Evolutionary conservation across 306 rosid species (phyloP).

Genomic region (Abrus pulchellus): DNA sequence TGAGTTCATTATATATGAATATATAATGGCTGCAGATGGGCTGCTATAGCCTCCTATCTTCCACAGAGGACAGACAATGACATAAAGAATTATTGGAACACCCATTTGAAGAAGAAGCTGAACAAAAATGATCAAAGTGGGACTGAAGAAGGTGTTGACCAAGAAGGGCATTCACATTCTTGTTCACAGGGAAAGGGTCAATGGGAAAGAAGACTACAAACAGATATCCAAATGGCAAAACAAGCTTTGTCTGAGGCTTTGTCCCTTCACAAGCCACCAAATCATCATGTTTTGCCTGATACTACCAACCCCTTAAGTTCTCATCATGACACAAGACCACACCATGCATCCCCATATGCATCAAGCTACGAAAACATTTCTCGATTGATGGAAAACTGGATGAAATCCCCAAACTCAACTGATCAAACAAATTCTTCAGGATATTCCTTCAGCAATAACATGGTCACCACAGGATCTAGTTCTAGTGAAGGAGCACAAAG

Average conservation of each 20-base stretch:
- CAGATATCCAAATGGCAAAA: slow-evolving; percentile 88
- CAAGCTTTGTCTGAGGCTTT: slow-evolving; percentile 88
- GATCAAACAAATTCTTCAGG: slow-evolving; percentile 41
- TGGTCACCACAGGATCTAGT: slow-evolving; percentile 47
- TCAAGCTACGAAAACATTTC: slow-evolving; percentile 86
- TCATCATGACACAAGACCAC: neutral
- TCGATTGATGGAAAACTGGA: slow-evolving; percentile 77
- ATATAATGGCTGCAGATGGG: slow-evolving; percentile 63
- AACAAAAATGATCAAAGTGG: slow-evolving; percentile 44
- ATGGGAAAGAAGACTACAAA: slow-evolving; percentile 96
- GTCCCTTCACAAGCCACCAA: slow-evolving; percentile 62
- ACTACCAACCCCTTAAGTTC: slow-evolving; percentile 49
- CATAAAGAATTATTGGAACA: slow-evolving; percentile 76
- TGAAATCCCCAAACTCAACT: slow-evolving; percentile 63
- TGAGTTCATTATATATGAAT: slow-evolving; percentile 16
- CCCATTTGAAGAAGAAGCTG: slow-evolving; percentile 72
- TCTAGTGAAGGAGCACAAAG: slow-evolving; percentile 68
- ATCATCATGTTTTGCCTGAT: slow-evolving; percentile 33
- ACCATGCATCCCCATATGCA: slow-evolving; percentile 60
- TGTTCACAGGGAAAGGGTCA: slow-evolving; percentile 65
- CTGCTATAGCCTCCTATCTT: slow-evolving; percentile 81
- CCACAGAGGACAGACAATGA: slow-evolving; percentile 77
- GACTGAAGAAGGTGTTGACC: slow-evolving; percentile 39
- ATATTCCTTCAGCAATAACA: slow-evolving; percentile 41
- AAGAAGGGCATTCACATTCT: slow-evolving; percentile 41